Evolutionary conservation across 306 rosid genomes (phyloP).

Genomic region (Medicago lupulina): DNA sequence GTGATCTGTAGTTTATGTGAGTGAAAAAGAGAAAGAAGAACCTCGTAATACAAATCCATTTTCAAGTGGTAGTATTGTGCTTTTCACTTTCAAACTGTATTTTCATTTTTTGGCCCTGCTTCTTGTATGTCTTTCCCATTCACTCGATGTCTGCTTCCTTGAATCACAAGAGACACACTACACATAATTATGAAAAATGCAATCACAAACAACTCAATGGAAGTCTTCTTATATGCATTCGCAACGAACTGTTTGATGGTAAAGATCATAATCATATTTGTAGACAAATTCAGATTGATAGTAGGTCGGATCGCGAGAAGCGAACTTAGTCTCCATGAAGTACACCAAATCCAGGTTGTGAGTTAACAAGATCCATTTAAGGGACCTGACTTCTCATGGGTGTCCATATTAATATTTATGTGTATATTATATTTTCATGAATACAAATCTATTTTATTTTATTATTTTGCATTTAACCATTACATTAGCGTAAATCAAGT

Average conservation of each 20-base stretch:
- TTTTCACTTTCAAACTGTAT: slow-evolving; percentile 89
- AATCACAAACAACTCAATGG: slow-evolving; percentile 43
- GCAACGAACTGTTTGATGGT: not conserved
- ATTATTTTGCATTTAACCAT: slow-evolving; percentile 1
- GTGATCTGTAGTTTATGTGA: slow-evolving; percentile 59
- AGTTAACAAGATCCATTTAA: too few species aligned
- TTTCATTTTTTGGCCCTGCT: slow-evolving; percentile 98
- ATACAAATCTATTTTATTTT: slow-evolving; percentile 9
- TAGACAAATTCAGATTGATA: slow-evolving; percentile 19
- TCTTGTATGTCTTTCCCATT: slow-evolving; percentile 95
- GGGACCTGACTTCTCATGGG: too few species aligned
- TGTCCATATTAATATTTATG: too few species aligned
- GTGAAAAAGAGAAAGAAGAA: slow-evolving; percentile 37
- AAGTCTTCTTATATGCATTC: slow-evolving; percentile 35
- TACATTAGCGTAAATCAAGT: slow-evolving; percentile 2
- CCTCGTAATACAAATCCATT: slow-evolving; percentile 75
- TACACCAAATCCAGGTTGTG: too few species aligned
- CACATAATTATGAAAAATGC: slow-evolving; percentile 69
- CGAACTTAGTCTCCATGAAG: too few species aligned
- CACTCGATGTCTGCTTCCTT: slow-evolving; percentile 80
- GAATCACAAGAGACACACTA: slow-evolving; percentile 81
- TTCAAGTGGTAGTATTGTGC: slow-evolving; percentile 82
- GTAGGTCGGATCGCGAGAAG: too few species aligned
- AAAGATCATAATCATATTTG: slow-evolving; percentile 17
- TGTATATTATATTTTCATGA: slow-evolving; percentile 1